Evolutionary conservation across 768 basidiomycete species (phyloP).

Genomic region (Agrocybe chaxingu): DNA sequence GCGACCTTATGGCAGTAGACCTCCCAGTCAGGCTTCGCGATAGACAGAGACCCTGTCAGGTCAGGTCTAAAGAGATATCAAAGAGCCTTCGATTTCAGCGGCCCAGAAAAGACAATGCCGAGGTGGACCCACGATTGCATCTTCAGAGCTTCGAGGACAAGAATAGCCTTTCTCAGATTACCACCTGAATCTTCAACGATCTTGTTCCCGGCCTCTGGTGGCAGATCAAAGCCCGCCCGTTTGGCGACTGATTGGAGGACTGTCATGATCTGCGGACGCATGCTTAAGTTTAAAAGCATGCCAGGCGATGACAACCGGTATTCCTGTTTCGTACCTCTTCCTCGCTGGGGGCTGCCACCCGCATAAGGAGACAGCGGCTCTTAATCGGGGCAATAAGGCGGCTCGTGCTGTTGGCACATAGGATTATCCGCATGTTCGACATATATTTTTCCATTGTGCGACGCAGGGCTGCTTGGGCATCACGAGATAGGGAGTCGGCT

Average conservation of each 20-base stretch:
- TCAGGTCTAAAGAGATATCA: conserved; percentile 59
- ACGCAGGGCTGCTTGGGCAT: conserved; percentile 95
- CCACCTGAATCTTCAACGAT: conserved; percentile 83
- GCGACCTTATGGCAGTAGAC: conserved; percentile 92
- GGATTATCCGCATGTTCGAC: conserved; percentile 93
- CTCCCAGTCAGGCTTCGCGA: conserved; percentile 99
- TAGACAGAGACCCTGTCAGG: conserved; percentile 70
- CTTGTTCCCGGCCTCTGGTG: conserved; percentile 66
- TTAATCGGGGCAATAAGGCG: conserved; percentile 96
- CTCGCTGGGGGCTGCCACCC: conserved; percentile 82
- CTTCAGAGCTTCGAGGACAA: conserved; percentile 92
- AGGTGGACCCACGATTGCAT: conserved; percentile 80
- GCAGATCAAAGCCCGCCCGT: conserved; percentile 78
- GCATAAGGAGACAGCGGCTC: conserved; percentile 89
- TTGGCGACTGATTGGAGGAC: conserved; percentile 81
- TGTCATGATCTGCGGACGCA: conserved; percentile 59
- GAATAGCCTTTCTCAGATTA: conserved; percentile 91
- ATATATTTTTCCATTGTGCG: conserved; percentile 99
- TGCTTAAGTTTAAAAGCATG: neutral
- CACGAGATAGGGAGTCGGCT: conserved; percentile 90
- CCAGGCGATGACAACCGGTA: neutral
- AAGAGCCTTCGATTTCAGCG: neutral
- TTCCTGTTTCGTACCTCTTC: conserved; percentile 54
- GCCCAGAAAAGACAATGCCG: neutral
- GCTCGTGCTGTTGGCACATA: conserved; percentile 94